Base-by-base conservation (phyloP, 176 grass and related monocot genomes). In the Oryza brachyantha region DNA sequence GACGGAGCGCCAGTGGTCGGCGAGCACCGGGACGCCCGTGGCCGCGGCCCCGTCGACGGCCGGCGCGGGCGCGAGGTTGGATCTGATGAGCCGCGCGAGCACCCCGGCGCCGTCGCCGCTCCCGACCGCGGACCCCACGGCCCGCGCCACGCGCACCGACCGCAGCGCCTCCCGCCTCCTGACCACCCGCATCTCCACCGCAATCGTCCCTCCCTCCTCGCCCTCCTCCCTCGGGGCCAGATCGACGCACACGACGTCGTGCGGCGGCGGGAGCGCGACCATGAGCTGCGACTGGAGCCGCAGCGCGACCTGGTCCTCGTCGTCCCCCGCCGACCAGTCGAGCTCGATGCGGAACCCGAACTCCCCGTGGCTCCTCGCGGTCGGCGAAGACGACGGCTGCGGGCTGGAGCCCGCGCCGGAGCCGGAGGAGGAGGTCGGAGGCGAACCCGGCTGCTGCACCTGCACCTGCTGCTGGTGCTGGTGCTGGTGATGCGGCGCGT, bases 281-380 rank as follows among this genome's bases (percentile, higher is more conserved):
- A 98, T 92, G 54, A 98, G 89, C 87, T 98, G 90, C 2, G 96
- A 98, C 76, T 94, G 90, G 78, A 98, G 90, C 13, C 96, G 96
- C 24, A 98, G 87, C 21, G 92, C 92, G 31, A 94, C 90, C 52
- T 93, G 90, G 29, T 94, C 96, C 79, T 98, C 96, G 37, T 98
- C 88, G 42, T 98, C 92, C 38, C 85, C 76, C 2, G 88, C 69
- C 24, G 90, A 94, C 96, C 90, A 93, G 36, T 95, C 96, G 29
- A 98, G 90, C 28, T 91, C 81, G 87, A 98, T 98, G 78, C 96
- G 85, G 77, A 94, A 92, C 12, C 90, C 90, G 42, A 93, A 52
- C 73, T 94, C 88, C 12, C 64, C 62, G 66, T 79, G 58, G 2
- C 64, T 66, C 64, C 81, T 70, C 24, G 87, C 61, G 25, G 75